Evolutionary conservation across 2,329 filamentous ascomycete genomes (phyloP).

Genomic region (Colletotrichum sp.): DNA sequence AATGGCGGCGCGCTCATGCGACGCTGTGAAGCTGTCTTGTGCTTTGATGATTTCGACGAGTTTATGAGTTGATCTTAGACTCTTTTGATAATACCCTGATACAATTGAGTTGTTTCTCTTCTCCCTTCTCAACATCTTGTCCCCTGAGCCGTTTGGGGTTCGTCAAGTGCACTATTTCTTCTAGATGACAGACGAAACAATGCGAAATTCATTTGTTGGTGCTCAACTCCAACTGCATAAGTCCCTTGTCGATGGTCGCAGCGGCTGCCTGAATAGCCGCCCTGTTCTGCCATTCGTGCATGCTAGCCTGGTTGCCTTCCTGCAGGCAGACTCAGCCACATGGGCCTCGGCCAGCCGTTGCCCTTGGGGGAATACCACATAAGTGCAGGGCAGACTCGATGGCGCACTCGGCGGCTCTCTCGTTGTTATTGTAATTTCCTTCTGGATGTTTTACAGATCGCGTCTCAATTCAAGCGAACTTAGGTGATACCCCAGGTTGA

Average conservation of each 20-base stretch:
- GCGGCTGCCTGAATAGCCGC: not conserved
- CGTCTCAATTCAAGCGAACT: no score
- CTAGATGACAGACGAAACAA: no score
- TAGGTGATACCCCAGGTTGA: no score
- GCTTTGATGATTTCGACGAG: not conserved
- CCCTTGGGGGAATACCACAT: not conserved
- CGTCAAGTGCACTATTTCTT: no score
- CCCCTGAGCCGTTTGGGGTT: no score
- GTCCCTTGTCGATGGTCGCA: not conserved
- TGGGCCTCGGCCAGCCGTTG: no score
- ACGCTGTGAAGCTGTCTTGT: not conserved
- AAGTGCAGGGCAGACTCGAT: not conserved
- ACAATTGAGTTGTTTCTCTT: not conserved
- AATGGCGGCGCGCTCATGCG: not conserved
- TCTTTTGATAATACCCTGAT: not conserved
- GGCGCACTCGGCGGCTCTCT: not conserved
- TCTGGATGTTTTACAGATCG: not conserved
- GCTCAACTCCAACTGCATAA: not conserved
- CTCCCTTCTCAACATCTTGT: not conserved
- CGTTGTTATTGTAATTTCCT: rapidly evolving
- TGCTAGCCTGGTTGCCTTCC: conserved; percentile 1
- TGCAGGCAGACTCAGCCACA: not conserved
- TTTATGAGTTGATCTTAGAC: not conserved
- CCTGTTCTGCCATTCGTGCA: not conserved
- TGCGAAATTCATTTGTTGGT: no score